Conservation (phyloP, 495 filamentous ascomycete species). For the Choiromyces venosus region DNA sequence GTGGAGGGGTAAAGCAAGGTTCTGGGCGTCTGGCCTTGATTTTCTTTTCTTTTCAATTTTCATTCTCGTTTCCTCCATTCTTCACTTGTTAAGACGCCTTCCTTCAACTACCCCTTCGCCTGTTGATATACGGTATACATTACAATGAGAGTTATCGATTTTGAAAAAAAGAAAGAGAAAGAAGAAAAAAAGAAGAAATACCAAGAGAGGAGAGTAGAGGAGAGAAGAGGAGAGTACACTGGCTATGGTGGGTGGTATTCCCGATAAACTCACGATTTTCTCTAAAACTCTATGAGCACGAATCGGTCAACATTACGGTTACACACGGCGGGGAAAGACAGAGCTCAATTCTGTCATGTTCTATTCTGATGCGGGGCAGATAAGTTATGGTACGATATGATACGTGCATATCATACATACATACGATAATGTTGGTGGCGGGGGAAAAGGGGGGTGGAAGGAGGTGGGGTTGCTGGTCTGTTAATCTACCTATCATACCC, state of each 20-base stretch:
- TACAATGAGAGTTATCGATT: background rate
- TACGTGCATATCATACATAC: background rate
- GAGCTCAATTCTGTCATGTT: too few relatives aligned
- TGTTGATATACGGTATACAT: background rate
- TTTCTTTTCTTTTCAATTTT: background rate
- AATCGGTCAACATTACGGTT: background rate
- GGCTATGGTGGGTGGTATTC: background rate
- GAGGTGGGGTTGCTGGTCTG: background rate
- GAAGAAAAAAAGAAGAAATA: background rate
- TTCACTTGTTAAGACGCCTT: background rate
- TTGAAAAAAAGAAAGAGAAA: background rate
- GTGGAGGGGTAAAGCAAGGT: background rate
- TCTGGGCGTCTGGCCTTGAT: background rate
- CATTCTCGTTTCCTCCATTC: background rate
- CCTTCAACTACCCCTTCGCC: background rate
- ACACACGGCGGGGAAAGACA: background rate
- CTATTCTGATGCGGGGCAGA: background rate
- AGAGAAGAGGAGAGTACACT: too few relatives aligned
- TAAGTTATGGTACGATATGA: background rate
- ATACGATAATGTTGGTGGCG: too few relatives aligned
- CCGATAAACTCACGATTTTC: background rate
- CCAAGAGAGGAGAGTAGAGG: background rate
- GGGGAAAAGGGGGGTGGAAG: too few relatives aligned
- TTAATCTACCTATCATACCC: background rate
- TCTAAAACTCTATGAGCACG: background rate